Conservation (phyloP, 2,329 filamentous ascomycete species). For the Seiridium cupressi region DNA sequence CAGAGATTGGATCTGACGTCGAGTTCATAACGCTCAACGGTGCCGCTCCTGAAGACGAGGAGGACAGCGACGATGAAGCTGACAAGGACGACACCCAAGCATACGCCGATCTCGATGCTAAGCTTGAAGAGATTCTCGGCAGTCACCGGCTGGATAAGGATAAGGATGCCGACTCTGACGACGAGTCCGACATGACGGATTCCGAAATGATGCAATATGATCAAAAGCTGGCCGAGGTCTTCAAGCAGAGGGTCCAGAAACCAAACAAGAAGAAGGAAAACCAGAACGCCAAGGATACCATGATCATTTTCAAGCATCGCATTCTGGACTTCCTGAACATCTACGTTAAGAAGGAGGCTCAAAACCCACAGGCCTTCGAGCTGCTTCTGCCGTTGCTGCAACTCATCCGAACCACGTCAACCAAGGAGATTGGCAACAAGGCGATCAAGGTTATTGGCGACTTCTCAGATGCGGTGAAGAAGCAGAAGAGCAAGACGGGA, state of each 20-base stretch:
- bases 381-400: constrained; percentile 75
- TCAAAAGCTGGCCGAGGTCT: constrained; percentile 77
- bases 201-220: constrained; percentile 62
- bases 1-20: constrained; percentile 37
- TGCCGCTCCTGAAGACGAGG: constrained; percentile 37
- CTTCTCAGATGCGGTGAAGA: constrained; percentile 68
- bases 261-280: constrained; percentile 77
- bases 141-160: constrained; percentile 65
- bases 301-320: constrained; percentile 92
- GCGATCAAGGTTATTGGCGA: constrained; percentile 69
- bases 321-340: constrained; percentile 85
- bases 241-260: constrained; percentile 71
- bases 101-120: constrained; percentile 61
- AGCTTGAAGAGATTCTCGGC: constrained; percentile 75
- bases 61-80: constrained; percentile 39
- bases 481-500: constrained; percentile 43
- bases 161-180: constrained; percentile 52
- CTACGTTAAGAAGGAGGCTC: constrained; percentile 77
- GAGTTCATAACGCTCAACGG: constrained; percentile 37
- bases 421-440: constrained; percentile 73
- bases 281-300: constrained; percentile 82
- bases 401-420: constrained; percentile 72
- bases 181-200: constrained; percentile 86
- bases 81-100: constrained; percentile 42
- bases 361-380: constrained; percentile 64